Base-by-base conservation (phyloP, 495 filamentous ascomycete genomes). In the Chaetomidium leptoderma region DNA sequence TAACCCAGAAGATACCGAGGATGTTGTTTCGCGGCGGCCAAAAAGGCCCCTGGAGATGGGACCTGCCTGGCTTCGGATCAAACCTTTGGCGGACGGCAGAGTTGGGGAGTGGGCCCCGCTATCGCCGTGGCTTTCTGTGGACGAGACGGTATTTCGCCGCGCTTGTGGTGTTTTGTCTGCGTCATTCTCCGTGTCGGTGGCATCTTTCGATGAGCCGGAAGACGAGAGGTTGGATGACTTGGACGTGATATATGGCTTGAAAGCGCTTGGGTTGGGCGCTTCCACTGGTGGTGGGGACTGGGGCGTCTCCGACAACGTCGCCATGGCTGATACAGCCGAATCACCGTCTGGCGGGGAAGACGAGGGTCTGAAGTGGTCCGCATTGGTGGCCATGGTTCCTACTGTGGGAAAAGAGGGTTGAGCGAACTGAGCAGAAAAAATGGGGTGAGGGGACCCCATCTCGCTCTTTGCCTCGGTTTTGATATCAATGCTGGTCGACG, bases 251-350 rank as follows among this genome's bases (percentile, higher is more conserved):
- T 70, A 69, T 39, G 72, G 72, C 40, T 66, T 74, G 48, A 78
- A 75, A 4, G 81, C 77, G 35, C 80, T 81, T 27, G 72, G 74
- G 7, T 65, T 67, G 0, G 81, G 76, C 2, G 78, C 76, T 9
- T 74, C 73, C 3, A 73, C 65, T 1, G 82, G 83, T 3, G 85
- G 83, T 39, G 70, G 50, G 4, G 81, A 74, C 17, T 79, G 79
- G 0, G 85, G 83, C 13, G 80, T 78, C 19, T 66, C 81, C n/a
- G 85, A 82, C 14, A 91, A 79, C 14, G 82, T 83, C 57, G 84
- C 84, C 80, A 91, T 89, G 13, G 80, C 73, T 57, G 75, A 80
- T 14, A 80, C 74, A 7, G 84, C 86, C 65, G 63, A 53, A 10
- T 81, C 77, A 55, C 77, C 76, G 58, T 81, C 74, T n/a, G 83